phyloP scores from a whole-genome alignment of 2,329 filamentous ascomycete species.

The Penicillium sclerotiorum region DNA sequence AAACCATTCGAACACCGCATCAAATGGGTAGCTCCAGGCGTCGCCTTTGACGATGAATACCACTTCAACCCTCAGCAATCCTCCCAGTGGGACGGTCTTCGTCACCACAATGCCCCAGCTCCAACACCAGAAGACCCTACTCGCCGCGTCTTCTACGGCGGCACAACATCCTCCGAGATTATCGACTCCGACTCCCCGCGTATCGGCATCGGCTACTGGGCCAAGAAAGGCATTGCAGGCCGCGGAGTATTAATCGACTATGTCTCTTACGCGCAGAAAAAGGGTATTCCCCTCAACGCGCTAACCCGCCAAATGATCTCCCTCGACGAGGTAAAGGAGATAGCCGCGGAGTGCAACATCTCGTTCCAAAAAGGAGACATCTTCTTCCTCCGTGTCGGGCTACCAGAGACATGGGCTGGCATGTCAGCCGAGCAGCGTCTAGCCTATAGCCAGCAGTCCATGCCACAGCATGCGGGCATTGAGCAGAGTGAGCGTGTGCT shows the following conservation, averaged over 20 bases:
- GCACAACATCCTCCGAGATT: constrained; percentile 40
- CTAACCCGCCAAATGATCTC: constrained; percentile 37
- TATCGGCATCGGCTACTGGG: constrained; percentile 44
- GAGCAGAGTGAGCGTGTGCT: constrained; percentile 48
- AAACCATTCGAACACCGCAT: constrained; percentile 57
- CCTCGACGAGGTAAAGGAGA: constrained; percentile 38
- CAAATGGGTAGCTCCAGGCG: constrained; percentile 49
- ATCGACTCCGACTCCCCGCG: constrained; percentile 33
- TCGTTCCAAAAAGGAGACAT: constrained; percentile 41
- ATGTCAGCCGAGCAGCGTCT: constrained; percentile 33
- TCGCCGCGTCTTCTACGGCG: constrained; percentile 40
- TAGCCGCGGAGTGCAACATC: constrained; percentile 39
- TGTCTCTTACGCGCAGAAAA: constrained; percentile 37
- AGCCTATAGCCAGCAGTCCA: constrained; percentile 33
- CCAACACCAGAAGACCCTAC: constrained; percentile 35
- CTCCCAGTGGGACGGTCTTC: constrained; percentile 58
- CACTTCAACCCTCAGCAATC: constrained; percentile 57
- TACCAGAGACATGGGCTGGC: constrained; percentile 36
- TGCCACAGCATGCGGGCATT: constrained; percentile 39
- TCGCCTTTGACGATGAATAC: constrained; percentile 54
- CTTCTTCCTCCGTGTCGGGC: constrained; percentile 42
- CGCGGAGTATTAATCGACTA: constrained; percentile 47
- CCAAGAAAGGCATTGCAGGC: constrained; percentile 42
- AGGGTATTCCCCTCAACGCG: constrained; percentile 34
- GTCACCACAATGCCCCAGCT: constrained; percentile 53